A percentile compares a stretch with the other conserved stretches of the same genome.
phyloP scores from a whole-genome alignment of 495 filamentous ascomycete genomes.

The Trichoderma virens region DNA sequence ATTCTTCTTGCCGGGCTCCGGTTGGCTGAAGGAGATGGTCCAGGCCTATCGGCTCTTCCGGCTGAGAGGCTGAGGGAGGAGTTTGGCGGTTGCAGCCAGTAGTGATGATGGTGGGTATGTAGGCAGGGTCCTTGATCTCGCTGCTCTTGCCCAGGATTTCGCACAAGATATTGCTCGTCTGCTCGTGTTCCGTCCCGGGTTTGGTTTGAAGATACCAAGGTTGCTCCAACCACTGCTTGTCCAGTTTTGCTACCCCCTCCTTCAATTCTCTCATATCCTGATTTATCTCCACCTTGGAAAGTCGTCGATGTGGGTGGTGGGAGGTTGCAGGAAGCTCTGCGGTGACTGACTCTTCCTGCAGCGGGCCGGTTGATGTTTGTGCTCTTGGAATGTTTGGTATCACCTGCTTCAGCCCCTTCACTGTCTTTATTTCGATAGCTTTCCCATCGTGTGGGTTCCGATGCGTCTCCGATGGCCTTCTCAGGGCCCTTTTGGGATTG shows the following conservation, averaged over 20 bases:
- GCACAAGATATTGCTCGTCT: background rate
- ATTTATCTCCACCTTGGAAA: background rate
- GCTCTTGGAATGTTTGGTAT: background rate
- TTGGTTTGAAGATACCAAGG: background rate
- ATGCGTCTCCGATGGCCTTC: too few species aligned
- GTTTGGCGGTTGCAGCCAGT: slow-evolving; percentile 36
- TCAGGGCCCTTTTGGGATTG: background rate
- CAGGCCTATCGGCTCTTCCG: slow-evolving; percentile 1
- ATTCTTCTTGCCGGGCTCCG: background rate
- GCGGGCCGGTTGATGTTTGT: background rate
- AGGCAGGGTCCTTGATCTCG: slow-evolving; percentile 27
- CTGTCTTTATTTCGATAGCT: background rate
- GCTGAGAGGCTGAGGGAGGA: slow-evolving; percentile 6
- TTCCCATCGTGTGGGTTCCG: background rate
- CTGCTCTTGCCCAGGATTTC: background rate
- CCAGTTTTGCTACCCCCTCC: background rate
- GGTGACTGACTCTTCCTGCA: background rate
- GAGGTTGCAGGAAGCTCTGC: background rate
- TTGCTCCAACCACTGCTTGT: background rate
- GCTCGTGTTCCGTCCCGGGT: background rate
- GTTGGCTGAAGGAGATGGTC: background rate
- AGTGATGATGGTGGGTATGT: slow-evolving; percentile 51
- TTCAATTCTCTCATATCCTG: background rate
- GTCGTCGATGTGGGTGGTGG: background rate
- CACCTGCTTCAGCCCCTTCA: background rate